A percentile compares a stretch with the other conserved stretches of the same genome.
These are phyloP conservation scores for Herpetomonas muscarum DNA, from an alignment of 208 protist genomes.

Conservation along the genomic window DNA sequence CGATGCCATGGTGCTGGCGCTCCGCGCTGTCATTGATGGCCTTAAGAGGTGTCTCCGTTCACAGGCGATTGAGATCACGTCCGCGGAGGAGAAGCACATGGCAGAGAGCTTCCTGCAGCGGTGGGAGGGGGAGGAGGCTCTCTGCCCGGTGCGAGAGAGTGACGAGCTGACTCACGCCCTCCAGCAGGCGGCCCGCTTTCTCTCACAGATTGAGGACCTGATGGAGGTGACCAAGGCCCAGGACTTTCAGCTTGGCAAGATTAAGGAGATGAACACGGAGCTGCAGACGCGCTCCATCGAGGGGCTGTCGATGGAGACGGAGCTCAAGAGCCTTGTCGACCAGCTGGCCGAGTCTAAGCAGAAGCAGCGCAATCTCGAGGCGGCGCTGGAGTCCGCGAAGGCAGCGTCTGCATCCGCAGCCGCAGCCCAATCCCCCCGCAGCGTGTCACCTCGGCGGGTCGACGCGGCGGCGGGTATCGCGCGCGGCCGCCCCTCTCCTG, in stretches of 20 bases:
- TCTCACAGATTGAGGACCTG: conserved; percentile 41
- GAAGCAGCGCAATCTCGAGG: conserved; percentile 21
- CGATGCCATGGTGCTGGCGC: conserved; percentile 38
- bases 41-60: conserved; percentile 35
- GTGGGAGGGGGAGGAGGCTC: conserved; percentile 19
- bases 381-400: conserved; percentile 10
- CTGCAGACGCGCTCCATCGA: conserved; percentile 15
- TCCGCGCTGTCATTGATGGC: conserved; percentile 38
- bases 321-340: conserved; percentile 5
- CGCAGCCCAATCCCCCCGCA: no score
- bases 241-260: conserved; percentile 31
- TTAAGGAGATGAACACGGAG: conserved; percentile 25
- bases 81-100: conserved; percentile 22
- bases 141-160: conserved; percentile 52
- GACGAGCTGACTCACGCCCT: conserved; percentile 29
- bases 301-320: neutral
- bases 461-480: no score
- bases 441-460: no score
- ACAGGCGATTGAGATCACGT: conserved; percentile 30
- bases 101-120: conserved; percentile 14
- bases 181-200: conserved; percentile 35
- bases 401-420: neutral
- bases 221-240: conserved; percentile 44
- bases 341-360: conserved; percentile 14
- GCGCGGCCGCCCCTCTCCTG: neutral